phyloP scores from a whole-genome alignment of 2,329 filamentous ascomycete species.

The Madurella mycetomatis region DNA sequence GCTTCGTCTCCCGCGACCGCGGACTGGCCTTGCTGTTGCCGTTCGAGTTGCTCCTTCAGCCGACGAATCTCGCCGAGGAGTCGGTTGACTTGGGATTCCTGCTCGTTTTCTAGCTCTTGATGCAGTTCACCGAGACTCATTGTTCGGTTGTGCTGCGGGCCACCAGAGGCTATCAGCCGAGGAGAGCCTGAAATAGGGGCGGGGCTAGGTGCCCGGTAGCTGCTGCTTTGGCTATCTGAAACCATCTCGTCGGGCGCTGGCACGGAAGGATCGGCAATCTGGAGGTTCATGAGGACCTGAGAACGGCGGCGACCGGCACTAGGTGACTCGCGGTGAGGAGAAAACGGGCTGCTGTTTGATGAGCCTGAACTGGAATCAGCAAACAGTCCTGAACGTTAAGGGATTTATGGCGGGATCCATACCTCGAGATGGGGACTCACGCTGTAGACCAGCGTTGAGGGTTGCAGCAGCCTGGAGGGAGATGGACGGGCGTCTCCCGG shows the following conservation, averaged over 20 bases:
- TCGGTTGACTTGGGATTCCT: constrained; percentile 75
- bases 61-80: constrained; percentile 71
- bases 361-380: constrained; percentile 35
- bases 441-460: constrained; percentile 71
- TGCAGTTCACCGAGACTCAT: constrained; percentile 73
- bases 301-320: constrained; percentile 58
- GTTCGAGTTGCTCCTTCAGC: constrained; percentile 63
- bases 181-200: constrained; percentile 41
- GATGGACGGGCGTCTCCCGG: constrained; percentile 57
- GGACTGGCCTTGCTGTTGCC: constrained; percentile 39
- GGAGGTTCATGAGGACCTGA: constrained; percentile 67
- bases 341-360: constrained; percentile 48
- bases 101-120: constrained; percentile 73
- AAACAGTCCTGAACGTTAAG: background rate
- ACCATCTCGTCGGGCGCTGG: constrained; percentile 67
- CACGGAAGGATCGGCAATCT: constrained; percentile 64
- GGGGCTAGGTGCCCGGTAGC: constrained; percentile 38
- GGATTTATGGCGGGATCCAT: constrained; percentile 14
- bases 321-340: constrained; percentile 42
- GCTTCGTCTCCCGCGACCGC: constrained; percentile 34
- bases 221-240: constrained; percentile 35
- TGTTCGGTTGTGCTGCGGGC: constrained; percentile 60
- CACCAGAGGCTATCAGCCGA: constrained; percentile 42
- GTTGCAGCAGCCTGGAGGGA: constrained; percentile 73
- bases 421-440: constrained; percentile 55